Base-by-base conservation (phyloP, 164 flowering plant species). In the Cinnamomum chago region DNA sequence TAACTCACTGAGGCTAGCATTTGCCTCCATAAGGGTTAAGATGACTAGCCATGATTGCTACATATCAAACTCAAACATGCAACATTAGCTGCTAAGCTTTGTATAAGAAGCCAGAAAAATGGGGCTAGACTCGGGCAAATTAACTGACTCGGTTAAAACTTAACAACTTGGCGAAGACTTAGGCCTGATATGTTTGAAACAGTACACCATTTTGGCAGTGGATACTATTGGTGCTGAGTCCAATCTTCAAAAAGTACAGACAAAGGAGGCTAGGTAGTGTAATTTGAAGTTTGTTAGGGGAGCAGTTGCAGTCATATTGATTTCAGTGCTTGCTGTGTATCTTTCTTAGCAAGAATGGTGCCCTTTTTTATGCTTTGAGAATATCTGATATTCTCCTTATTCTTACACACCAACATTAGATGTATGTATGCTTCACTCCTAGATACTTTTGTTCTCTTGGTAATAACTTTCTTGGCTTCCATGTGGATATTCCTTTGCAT, bases 261-360 rank as follows among this genome's bases (percentile, higher is more conserved):
- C 84, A 65, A 80, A 90, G 60, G 92, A 89, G 74, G 87, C 89
- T 11, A 80, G 88, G 73, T 74, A 72, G 74, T 86, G 87, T 55
- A 85, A 67, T 58, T 72, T 28, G 2, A 91, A 88, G 83, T 83
- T 85, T 70, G 27, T 87, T 30, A 58, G 82, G 20, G 9, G 78
- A 62, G 86, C 86, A 62, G 18, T 80, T 72, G 66, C 86, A 35
- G 62, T 85, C 25, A 7, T 83, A 28, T 18, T 84, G 65, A 70
- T 90, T 69, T 81, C 93, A 25, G 77, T 73, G 23, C 22, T 77
- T 68, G 86, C 78, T 24, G 79, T 74, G n/a, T 83, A 84, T 72
- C 51, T 80, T 10, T 71, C 75, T 79, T 81, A 40, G 25, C 81
- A 55, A 40, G 73, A 76, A 28, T 72, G 64, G 62, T 62, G 51